phyloP scores from a whole-genome alignment of 1,139 yeast genomes.

The Geotrichum bryndzae region DNA sequence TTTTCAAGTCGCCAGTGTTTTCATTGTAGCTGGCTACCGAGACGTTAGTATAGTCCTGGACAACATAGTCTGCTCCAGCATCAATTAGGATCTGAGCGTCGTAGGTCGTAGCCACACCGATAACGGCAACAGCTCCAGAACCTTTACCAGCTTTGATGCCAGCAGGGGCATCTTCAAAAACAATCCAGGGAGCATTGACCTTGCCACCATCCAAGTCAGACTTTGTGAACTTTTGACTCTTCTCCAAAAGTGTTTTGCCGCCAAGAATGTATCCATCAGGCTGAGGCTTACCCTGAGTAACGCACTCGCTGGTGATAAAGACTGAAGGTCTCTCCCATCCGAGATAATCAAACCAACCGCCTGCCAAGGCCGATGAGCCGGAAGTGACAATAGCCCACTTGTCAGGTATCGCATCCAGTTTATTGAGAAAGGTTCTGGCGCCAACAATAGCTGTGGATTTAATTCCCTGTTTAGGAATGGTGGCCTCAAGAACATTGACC shows the following conservation, averaged over 20 bases:
- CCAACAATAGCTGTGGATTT: conserved; percentile 72
- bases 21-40: conserved; percentile 1
- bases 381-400: conserved; percentile 80
- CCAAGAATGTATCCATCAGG: conserved; percentile 67
- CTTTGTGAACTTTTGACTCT: neutral
- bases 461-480: conserved; percentile 68
- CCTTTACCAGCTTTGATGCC: conserved; percentile 81
- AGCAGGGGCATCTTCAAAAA: conserved; percentile 85
- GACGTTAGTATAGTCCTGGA: conserved; percentile 43
- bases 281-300: conserved; percentile 71
- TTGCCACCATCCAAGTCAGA: conserved; percentile 40
- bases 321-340: conserved; percentile 60
- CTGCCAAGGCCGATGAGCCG: conserved; percentile 71
- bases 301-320: conserved; percentile 77
- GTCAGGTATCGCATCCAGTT: conserved; percentile 44
- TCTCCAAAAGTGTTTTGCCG: neutral
- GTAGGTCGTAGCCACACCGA: conserved; percentile 80
- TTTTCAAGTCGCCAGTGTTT: conserved; percentile 2
- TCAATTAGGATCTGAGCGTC: conserved; percentile 60
- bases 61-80: conserved; percentile 77
- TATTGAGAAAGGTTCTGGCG: conserved; percentile 43
- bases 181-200: conserved; percentile 47
- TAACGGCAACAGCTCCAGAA: conserved; percentile 67
- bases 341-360: conserved; percentile 64
- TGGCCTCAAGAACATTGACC: conserved; percentile 63